phyloP scores from a whole-genome alignment of 225 moss, liverwort and hornwort genomes.

The Sphagnum contortum region DNA sequence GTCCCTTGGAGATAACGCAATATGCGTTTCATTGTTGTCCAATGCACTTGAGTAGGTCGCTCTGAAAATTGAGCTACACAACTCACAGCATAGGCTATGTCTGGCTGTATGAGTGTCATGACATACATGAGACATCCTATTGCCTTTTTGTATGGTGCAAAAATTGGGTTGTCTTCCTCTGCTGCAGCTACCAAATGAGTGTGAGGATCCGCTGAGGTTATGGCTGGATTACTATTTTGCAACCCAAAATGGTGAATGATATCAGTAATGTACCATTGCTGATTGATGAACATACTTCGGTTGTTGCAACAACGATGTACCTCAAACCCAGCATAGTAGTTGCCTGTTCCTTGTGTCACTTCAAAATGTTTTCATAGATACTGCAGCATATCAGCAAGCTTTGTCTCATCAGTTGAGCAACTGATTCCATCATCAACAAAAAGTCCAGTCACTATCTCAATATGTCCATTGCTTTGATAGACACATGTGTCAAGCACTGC shows the following conservation, averaged over 20 bases:
- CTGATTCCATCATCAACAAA: background rate
- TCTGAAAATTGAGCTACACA: background rate
- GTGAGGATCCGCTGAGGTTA: too few species aligned
- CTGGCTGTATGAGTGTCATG: background rate
- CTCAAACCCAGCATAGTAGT: background rate
- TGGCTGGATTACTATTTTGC: too few species aligned
- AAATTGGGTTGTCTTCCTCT: too few species aligned
- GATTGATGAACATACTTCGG: too few species aligned
- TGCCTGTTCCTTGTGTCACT: background rate
- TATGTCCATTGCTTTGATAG: too few species aligned
- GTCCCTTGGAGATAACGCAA: background rate
- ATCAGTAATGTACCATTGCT: too few species aligned
- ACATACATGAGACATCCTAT: background rate
- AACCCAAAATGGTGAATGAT: too few species aligned
- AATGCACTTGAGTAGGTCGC: background rate
- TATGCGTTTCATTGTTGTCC: background rate
- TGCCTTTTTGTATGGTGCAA: background rate
- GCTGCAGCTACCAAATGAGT: too few species aligned
- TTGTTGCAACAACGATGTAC: too few species aligned
- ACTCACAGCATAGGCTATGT: background rate
- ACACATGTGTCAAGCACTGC: too few species aligned
- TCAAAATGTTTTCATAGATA: background rate
- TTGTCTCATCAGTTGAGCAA: background rate
- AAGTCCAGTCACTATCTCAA: background rate
- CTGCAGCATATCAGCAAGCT: background rate